Evolutionary conservation across 2,329 filamentous ascomycete genomes (phyloP).

Genomic region (Apiospora pterosperma): DNA sequence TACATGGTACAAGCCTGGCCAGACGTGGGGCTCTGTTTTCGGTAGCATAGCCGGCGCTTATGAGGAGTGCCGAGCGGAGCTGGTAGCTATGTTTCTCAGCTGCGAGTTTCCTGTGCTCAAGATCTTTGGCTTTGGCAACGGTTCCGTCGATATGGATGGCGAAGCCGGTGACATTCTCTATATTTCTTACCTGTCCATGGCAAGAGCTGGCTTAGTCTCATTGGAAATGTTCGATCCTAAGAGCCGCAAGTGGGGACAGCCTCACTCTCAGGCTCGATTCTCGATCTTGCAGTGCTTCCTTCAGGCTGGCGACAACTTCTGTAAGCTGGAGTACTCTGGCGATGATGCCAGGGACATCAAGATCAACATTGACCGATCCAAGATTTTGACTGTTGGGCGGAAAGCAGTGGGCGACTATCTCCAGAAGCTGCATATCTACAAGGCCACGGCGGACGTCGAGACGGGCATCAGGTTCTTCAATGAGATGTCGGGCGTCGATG

Average conservation of each 20-base stretch:
- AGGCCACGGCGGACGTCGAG: slow-evolving; percentile 80
- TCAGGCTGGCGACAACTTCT: slow-evolving; percentile 81
- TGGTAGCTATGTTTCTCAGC: slow-evolving; percentile 84
- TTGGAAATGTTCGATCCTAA: slow-evolving; percentile 96
- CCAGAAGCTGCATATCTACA: slow-evolving; percentile 90
- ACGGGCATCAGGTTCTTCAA: slow-evolving; percentile 77
- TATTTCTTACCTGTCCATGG: slow-evolving; percentile 87
- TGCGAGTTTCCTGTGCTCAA: slow-evolving; percentile 86
- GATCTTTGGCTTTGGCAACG: slow-evolving; percentile 89
- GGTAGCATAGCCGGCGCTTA: slow-evolving; percentile 83
- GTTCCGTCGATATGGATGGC: slow-evolving; percentile 65
- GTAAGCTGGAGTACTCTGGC: slow-evolving; percentile 69
- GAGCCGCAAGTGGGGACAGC: slow-evolving; percentile 86
- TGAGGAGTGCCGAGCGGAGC: slow-evolving; percentile 92
- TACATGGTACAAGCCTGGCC: slow-evolving; percentile 90
- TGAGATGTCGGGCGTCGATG: slow-evolving; percentile 76
- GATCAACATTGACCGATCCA: slow-evolving; percentile 78
- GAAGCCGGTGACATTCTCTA: slow-evolving; percentile 87
- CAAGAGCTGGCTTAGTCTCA: slow-evolving; percentile 81
- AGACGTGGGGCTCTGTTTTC: slow-evolving; percentile 94
- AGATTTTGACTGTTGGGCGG: slow-evolving; percentile 81
- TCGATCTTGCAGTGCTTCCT: slow-evolving; percentile 82
- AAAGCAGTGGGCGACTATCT: slow-evolving; percentile 81
- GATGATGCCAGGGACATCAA: slow-evolving; percentile 77
- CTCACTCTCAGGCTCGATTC: slow-evolving; percentile 88